Evolutionary conservation across 1,284 basidiomycete species (phyloP).

Genomic region (Somion occarium): DNA sequence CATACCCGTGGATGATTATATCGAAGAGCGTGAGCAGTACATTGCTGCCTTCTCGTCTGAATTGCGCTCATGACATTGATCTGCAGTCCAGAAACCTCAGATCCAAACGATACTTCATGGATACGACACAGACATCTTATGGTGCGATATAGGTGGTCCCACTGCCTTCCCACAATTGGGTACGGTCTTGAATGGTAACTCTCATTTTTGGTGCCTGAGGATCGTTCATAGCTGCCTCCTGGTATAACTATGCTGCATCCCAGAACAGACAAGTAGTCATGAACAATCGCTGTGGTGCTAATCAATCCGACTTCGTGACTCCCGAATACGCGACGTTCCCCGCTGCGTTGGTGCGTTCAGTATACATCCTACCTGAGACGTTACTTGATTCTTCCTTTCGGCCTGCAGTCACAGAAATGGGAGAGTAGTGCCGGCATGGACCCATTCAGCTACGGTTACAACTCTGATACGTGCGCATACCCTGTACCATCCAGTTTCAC

Average conservation of each 20-base stretch:
- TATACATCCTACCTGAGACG: neutral
- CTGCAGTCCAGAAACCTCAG: conserved; percentile 43
- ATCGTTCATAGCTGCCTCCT: conserved; percentile 43
- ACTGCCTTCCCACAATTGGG: conserved; percentile 15
- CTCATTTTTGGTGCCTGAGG: no score
- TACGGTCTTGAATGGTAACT: no score
- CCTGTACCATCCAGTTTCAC: conserved; percentile 11
- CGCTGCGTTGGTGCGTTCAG: conserved; percentile 29
- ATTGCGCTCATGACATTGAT: neutral
- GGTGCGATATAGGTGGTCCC: conserved; percentile 60
- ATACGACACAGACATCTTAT: conserved; percentile 51
- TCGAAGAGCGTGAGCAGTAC: conserved; percentile 33
- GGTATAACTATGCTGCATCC: conserved; percentile 43
- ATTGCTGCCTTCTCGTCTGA: neutral
- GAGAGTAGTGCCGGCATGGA: conserved; percentile 53
- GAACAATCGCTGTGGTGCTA: conserved; percentile 47
- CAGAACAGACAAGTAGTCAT: conserved; percentile 51
- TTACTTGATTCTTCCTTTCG: neutral
- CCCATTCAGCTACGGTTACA: conserved; percentile 36
- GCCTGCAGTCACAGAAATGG: conserved; percentile 40
- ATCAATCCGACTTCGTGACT: conserved; percentile 48
- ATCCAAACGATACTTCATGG: conserved; percentile 48
- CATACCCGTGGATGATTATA: conserved; percentile 44
- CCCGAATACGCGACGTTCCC: conserved; percentile 53
- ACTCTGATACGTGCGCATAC: conserved; percentile 15